phyloP scores from a whole-genome alignment of 306 rosid genomes.

The cucumber (Cucumis sativus) region Cucumber_9930_V3 NC_026661.2:588501-589000 shows the following conservation, averaged over 20 bases:
- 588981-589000: background rate
- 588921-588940: background rate
- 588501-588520: background rate
- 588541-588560: too few relatives aligned
- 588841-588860: background rate
- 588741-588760: too few relatives aligned
- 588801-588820: background rate
- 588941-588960: background rate
- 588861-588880: background rate
- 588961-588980: background rate
- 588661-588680: too few relatives aligned
- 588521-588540: background rate
- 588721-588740: too few relatives aligned
- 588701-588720: too few relatives aligned
- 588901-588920: background rate
- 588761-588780: background rate
- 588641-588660: background rate
- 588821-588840: background rate
- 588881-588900: background rate
- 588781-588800: background rate
- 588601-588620: background rate
- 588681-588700: too few relatives aligned
- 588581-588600: too few relatives aligned
- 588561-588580: too few relatives aligned
- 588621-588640: background rate